A percentile compares a stretch with the other conserved stretches of the same genome.
These are phyloP conservation scores for Fusarium oxysporum DNA, from an alignment of 2,329 filamentous ascomycete genomes.

Conservation along the genomic window DNA sequence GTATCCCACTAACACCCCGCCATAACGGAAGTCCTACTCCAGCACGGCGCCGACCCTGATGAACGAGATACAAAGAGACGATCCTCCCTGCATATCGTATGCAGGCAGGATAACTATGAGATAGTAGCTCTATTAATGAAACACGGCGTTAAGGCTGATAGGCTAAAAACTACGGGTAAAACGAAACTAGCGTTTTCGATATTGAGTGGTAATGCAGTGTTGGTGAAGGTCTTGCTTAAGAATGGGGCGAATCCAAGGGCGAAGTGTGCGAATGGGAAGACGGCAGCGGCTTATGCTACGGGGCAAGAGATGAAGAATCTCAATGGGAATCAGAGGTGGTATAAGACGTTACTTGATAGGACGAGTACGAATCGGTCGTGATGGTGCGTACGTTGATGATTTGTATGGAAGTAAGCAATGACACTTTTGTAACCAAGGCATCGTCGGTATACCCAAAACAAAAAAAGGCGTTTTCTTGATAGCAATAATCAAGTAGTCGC, in stretches of 20 bases:
- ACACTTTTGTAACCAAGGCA: accelerated
- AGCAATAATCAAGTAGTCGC: not conserved
- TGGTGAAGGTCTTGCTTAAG: not conserved
- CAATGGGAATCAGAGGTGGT: not conserved
- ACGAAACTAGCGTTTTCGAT: not conserved
- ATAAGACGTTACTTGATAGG: slow-evolving; percentile 1
- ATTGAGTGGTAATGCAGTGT: not conserved
- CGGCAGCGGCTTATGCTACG: not conserved
- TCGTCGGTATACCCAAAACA: not conserved
- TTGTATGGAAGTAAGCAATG: not conserved
- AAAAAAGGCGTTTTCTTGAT: accelerated
- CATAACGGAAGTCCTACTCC: accelerated
- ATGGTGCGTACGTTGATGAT: no score
- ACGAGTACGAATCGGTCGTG: not conserved
- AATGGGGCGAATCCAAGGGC: slow-evolving; percentile 1
- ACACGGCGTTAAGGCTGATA: not conserved
- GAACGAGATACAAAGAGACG: not conserved
- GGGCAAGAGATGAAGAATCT: slow-evolving; percentile 3
- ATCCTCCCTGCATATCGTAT: not conserved
- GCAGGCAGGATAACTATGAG: not conserved
- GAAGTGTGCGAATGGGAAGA: slow-evolving; percentile 11
- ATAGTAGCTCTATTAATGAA: not conserved
- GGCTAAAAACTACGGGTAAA: accelerated
- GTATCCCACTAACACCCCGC: accelerated
- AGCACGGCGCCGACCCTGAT: not conserved